Percentiles rank a stretch among this genome's conserved stretches.
Conservation (phyloP, 768 basidiomycete genomes). For the Termitomyces sp. region DNA sequence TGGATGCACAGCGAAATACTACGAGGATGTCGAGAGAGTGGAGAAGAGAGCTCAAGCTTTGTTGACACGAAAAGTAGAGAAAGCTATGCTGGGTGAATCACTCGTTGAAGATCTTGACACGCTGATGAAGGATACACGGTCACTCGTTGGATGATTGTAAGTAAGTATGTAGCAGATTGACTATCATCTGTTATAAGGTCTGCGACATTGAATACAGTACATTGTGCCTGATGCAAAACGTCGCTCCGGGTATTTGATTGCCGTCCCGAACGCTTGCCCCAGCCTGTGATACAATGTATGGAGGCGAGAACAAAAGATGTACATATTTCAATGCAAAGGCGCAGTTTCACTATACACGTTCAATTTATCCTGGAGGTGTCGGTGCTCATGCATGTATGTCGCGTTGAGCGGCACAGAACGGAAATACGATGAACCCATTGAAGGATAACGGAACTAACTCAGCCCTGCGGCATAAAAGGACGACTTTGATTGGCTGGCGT, state of each 20-base stretch:
- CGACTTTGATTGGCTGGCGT: slow-evolving; percentile 29
- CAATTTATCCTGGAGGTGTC: background rate
- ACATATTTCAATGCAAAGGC: background rate
- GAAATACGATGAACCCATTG: background rate
- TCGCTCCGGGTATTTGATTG: background rate
- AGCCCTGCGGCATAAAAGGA: slow-evolving; percentile 18
- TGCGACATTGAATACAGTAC: too few species aligned
- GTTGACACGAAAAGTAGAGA: slow-evolving; percentile 18
- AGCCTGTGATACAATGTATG: background rate
- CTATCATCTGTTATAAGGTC: too few species aligned
- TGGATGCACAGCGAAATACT: slow-evolving; percentile 2
- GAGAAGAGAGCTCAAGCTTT: slow-evolving; percentile 10
- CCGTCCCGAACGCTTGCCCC: background rate
- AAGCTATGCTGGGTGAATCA: slow-evolving; percentile 14
- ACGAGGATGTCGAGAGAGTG: background rate
- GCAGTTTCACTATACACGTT: too few species aligned
- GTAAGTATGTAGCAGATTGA: slow-evolving; percentile 8
- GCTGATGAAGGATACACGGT: slow-evolving; percentile 12
- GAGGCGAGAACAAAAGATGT: too few species aligned
- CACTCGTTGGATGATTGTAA: slow-evolving; percentile 4
- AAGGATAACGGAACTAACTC: slow-evolving; percentile 3
- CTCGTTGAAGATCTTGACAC: slow-evolving; percentile 17
- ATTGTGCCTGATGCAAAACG: too few species aligned
- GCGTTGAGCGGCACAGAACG: background rate
- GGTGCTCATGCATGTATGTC: background rate